phyloP scores from a whole-genome alignment of 345 rosid species.

The Melaleuca alternifolia region DNA sequence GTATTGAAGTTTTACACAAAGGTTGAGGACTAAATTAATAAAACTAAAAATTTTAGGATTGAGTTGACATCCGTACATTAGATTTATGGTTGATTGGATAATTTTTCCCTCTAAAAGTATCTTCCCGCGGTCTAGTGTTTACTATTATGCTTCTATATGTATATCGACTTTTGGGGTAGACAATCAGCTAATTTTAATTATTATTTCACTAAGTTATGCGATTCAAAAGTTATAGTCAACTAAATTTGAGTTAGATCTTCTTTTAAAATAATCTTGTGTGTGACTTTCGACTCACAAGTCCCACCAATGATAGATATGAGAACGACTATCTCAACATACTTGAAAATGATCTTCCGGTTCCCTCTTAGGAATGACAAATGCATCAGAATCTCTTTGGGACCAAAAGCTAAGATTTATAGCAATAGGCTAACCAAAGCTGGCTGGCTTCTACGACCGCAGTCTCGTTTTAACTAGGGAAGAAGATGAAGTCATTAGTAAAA shows the following conservation, averaged over 20 bases:
- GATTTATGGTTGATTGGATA: accelerated
- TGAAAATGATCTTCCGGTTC: background rate
- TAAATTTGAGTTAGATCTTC: background rate
- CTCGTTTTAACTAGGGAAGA: background rate
- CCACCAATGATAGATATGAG: background rate
- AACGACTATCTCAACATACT: background rate
- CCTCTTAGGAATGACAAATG: background rate
- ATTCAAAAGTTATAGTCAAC: background rate
- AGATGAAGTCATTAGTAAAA: background rate
- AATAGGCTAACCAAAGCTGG: background rate
- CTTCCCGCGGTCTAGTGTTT: background rate
- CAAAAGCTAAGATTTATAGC: background rate
- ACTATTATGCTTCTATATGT: background rate
- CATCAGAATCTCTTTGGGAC: background rate
- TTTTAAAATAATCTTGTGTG: background rate
- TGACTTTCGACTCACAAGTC: background rate
- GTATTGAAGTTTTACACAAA: background rate
- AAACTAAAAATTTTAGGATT: background rate
- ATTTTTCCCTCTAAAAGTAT: background rate
- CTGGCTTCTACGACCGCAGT: background rate
- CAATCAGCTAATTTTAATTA: background rate
- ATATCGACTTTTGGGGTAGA: background rate
- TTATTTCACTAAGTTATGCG: background rate
- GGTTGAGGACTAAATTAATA: accelerated
- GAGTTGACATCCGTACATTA: background rate